These are phyloP conservation scores for Leptodontidium sp. DNA, from an alignment of 2,329 filamentous ascomycete genomes.

Conservation along the genomic window DNA sequence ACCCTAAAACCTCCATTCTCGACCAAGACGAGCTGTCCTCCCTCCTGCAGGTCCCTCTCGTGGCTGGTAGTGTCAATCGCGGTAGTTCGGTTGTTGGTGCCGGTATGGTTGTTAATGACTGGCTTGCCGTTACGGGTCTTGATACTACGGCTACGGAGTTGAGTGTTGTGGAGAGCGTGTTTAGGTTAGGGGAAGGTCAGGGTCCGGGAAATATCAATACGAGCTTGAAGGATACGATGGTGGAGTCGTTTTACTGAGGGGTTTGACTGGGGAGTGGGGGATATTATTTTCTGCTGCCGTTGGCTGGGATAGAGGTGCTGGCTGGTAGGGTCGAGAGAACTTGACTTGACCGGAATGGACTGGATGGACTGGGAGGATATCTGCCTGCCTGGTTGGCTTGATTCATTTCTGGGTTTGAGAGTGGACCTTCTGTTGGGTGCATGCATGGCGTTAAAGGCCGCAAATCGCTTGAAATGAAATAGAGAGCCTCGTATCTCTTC, in stretches of 20 bases:
- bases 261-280: constrained; percentile 19
- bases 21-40: constrained; percentile 97
- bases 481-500: constrained; percentile 9
- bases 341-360: background rate
- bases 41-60: constrained; percentile 92
- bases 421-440: constrained; percentile 14
- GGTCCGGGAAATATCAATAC: constrained; percentile 82
- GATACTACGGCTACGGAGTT: constrained; percentile 98
- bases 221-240: constrained; percentile 95
- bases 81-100: constrained; percentile 95
- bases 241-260: constrained; percentile 94
- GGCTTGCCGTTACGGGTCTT: constrained; percentile 91
- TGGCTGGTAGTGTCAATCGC: constrained; percentile 92
- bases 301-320: background rate
- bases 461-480: constrained; percentile 17
- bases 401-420: constrained; percentile 14
- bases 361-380: background rate
- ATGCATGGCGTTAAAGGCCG: constrained; percentile 20
- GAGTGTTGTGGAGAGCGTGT: constrained; percentile 95
- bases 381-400: background rate
- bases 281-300: constrained; percentile 12
- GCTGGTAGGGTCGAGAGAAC: background rate
- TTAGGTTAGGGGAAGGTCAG: constrained; percentile 88
- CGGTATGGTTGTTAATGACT: constrained; percentile 97
- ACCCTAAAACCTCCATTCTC: constrained; percentile 95